These are phyloP conservation scores for Lavandula angustifolia DNA, from an alignment of 257 asterid genomes.

Conservation along the genomic window DNA sequence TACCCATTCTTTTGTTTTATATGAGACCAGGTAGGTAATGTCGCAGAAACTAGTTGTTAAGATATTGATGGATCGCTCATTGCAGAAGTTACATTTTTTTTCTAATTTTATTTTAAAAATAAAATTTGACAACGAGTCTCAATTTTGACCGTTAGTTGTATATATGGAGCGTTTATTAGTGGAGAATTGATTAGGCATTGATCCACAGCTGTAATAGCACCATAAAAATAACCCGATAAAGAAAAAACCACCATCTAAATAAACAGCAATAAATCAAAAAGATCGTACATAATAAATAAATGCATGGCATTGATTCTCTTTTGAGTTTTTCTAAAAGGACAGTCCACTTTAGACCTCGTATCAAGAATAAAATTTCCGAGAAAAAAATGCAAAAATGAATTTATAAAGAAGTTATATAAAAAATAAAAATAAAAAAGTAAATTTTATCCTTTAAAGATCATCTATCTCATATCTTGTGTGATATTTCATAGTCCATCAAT, in stretches of 20 bases:
- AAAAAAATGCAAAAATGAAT: background rate
- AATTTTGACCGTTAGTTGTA: no score
- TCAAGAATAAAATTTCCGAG: background rate
- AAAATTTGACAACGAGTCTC: no score
- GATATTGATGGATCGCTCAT: background rate
- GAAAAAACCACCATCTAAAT: background rate
- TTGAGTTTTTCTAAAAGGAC: background rate
- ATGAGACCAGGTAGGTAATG: slow-evolving; percentile 8
- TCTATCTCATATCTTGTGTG: no score
- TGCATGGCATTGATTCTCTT: background rate
- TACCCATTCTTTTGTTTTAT: slow-evolving; percentile 11
- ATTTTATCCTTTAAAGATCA: no score
- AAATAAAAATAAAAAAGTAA: no score
- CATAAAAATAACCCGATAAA: background rate
- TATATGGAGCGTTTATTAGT: no score
- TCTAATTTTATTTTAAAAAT: no score
- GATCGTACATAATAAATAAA: background rate
- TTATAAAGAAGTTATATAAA: no score
- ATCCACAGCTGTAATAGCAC: background rate
- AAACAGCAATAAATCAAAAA: background rate
- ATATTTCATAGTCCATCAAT: no score
- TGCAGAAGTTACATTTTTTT: background rate
- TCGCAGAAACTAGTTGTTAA: background rate
- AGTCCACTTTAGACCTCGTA: background rate
- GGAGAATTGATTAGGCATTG: no score